Evolutionary conservation across 2,329 filamentous ascomycete genomes (phyloP), one percentile per base, ranked within the genome.

Genomic region (Apiospora koreana): DNA sequence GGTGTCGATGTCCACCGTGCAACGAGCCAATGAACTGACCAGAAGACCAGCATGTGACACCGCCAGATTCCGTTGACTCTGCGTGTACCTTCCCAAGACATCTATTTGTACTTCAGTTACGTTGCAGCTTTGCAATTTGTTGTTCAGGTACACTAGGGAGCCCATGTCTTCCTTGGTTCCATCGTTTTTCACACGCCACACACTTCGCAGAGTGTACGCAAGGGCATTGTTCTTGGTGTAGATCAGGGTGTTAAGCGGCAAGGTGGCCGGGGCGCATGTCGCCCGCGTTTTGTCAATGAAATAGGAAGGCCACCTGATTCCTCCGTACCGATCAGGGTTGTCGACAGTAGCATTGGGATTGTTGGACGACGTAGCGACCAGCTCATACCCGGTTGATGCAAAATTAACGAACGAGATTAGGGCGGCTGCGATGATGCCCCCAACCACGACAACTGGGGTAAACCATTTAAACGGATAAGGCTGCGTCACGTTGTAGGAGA

Each of bases 341-440:
- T 14, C 1, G 48, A 54, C 4, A 7, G 48, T 54, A 1, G 2
- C 23, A 5, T 54, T 54, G 5, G 48, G 48, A 23, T 54, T 25
- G 3, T 28, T 54, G 23, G 48, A 54, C 1, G 48, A 7, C 4
- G 23, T 28, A 12, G 23, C 1, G 0, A 54, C 48, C 48, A 48
- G n/a, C 2, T 48, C 46, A 4, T 25, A 48, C 1, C 48, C 48
- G 0, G 12, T 28, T 0, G 48, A 54, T 7, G 48, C 48, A 28
- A 74, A 79, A 62, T 75, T 76, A 3, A 83, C 76, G 9, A 83
- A 78, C 18, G 81, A 78, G 14, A 80, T 72, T 6, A 83, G 78
- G 2, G 81, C 76, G 1, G 80, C 79, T 67, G 82, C 80, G 1
- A 75, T 72, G 71, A 82, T 74, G 10, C 23, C 48, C 6, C 48